Evolutionary conservation across 2,329 filamentous ascomycete species (phyloP).

Genomic region (Calonectria pauciramosa): DNA sequence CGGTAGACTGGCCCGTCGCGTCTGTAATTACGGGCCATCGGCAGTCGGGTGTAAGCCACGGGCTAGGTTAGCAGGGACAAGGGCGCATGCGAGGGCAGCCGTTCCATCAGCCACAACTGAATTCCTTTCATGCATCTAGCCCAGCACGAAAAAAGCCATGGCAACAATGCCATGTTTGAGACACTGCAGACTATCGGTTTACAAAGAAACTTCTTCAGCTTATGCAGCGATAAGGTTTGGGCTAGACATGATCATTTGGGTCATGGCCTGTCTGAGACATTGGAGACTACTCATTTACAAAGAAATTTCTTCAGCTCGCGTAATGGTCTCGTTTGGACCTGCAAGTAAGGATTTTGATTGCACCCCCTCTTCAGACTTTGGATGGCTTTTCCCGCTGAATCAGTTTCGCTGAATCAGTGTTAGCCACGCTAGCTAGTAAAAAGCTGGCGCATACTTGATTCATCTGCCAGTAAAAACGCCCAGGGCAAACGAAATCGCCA

Average conservation of each 20-base stretch:
- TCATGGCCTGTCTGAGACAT: background rate
- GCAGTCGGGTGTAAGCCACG: background rate
- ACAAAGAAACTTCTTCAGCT: background rate
- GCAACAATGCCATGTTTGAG: background rate
- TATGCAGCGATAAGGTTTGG: background rate
- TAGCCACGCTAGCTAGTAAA: background rate
- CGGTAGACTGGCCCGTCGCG: background rate
- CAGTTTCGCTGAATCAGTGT: background rate
- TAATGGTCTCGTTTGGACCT: background rate
- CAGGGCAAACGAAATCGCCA: background rate
- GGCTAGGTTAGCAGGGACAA: background rate
- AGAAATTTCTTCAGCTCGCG: background rate
- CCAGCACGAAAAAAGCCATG: background rate
- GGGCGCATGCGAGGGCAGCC: background rate
- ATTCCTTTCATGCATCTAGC: background rate
- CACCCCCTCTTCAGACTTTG: background rate
- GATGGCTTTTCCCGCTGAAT: background rate
- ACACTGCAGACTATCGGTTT: background rate
- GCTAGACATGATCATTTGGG: background rate
- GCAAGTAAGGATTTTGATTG: background rate
- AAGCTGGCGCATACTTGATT: background rate
- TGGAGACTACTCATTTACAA: background rate
- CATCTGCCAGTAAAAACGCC: background rate
- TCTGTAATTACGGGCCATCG: background rate
- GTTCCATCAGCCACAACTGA: slow-evolving; percentile 1